Conservation (phyloP, 768 basidiomycete species). For the Lenzites betulinus region DNA sequence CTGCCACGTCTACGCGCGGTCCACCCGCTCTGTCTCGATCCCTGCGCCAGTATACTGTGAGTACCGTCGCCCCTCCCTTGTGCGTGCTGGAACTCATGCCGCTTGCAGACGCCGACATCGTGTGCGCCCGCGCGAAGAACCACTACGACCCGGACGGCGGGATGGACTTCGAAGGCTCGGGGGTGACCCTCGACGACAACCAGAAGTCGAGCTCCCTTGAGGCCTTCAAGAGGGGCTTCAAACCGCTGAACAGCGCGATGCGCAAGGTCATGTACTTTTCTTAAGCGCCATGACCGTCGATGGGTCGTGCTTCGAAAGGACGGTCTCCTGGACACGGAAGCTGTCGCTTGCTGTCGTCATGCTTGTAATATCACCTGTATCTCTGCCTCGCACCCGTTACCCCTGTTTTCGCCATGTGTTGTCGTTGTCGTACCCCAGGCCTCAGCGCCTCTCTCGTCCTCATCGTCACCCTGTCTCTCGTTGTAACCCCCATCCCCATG, state of each 20-base stretch:
- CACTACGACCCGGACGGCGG: slow-evolving; percentile 69
- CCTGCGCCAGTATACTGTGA: slow-evolving; percentile 82
- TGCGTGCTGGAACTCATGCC: neutral
- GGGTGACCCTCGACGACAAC: slow-evolving; percentile 42
- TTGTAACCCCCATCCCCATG: neutral
- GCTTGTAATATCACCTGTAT: neutral
- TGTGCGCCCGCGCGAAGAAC: slow-evolving; percentile 77
- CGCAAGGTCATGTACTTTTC: slow-evolving; percentile 41
- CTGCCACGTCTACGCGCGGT: slow-evolving; percentile 79
- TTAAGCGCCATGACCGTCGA: slow-evolving; percentile 15
- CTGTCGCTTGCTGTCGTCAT: neutral
- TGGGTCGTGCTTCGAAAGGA: neutral
- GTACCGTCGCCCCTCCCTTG: slow-evolving; percentile 25
- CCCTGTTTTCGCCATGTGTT: too few species aligned
- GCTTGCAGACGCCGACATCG: slow-evolving; percentile 68
- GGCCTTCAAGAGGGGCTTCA: slow-evolving; percentile 53
- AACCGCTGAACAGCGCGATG: slow-evolving; percentile 54
- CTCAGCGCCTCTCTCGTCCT: neutral
- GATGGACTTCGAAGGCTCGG: slow-evolving; percentile 61
- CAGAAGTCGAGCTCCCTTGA: slow-evolving; percentile 43
- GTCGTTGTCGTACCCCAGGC: neutral
- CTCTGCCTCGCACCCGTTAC: neutral
- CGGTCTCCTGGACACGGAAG: neutral
- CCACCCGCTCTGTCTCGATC: slow-evolving; percentile 80
- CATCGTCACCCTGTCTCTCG: neutral